These are phyloP conservation scores for Rauvolfia tetraphylla DNA, from an alignment of 257 asterid genomes.

Conservation along the genomic window DNA sequence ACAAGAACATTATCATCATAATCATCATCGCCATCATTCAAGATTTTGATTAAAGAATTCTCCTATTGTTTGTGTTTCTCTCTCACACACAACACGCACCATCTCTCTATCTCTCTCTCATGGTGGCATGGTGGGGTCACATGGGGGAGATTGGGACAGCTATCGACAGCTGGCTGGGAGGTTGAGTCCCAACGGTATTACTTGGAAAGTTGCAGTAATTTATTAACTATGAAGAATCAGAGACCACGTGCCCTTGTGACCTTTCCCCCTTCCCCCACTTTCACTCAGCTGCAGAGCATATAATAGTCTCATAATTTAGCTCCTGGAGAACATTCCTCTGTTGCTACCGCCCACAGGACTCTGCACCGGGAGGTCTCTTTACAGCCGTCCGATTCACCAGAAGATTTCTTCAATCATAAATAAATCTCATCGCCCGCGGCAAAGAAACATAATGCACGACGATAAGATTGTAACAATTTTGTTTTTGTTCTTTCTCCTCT, in stretches of 20 bases:
- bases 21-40: slow-evolving; percentile 30
- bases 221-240: slow-evolving; percentile 60
- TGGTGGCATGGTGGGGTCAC: slow-evolving; percentile 54
- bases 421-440: not conserved
- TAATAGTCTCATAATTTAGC: slow-evolving; percentile 24
- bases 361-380: not conserved
- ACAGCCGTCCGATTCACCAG: slow-evolving; percentile 27
- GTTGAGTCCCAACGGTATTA: slow-evolving; percentile 74
- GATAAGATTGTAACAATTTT: no score
- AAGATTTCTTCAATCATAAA: not conserved
- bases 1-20: slow-evolving; percentile 36
- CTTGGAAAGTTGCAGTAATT: slow-evolving; percentile 51
- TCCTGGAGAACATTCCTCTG: slow-evolving; percentile 33
- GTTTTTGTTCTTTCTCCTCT: no score
- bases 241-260: slow-evolving; percentile 86
- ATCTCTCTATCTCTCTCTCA: not conserved
- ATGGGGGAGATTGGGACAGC: slow-evolving; percentile 91
- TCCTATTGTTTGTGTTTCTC: not conserved
- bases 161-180: slow-evolving; percentile 69
- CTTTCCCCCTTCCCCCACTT: slow-evolving; percentile 8
- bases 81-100: not conserved
- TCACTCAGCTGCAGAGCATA: not conserved
- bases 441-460: no score
- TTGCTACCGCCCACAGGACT: slow-evolving; percentile 14
- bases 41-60: not conserved